Conservation (phyloP, 2,329 filamentous ascomycete genomes). For the Sporothrix inflata region DNA sequence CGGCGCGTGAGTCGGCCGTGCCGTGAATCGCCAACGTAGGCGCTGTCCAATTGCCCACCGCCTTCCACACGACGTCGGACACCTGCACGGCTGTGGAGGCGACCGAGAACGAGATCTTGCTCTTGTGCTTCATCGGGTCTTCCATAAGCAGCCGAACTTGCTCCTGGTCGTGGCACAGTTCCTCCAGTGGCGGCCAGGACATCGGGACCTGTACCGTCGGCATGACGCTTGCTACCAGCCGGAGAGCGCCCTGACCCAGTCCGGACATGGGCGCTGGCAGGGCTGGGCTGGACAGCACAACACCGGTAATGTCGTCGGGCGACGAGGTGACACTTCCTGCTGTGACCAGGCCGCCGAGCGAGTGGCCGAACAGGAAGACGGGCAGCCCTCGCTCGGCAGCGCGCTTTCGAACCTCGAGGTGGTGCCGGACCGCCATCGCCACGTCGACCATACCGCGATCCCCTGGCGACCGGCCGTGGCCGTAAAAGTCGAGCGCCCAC, state of each 20-base stretch:
- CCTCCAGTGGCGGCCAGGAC: neutral
- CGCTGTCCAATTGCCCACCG: neutral
- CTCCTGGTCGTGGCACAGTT: constrained; percentile 6
- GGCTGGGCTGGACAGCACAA: neutral
- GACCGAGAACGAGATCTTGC: neutral
- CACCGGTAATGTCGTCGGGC: neutral
- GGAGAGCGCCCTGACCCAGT: neutral
- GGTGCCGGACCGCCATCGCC: neutral
- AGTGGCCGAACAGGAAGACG: constrained; percentile 1
- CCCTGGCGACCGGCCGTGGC: neutral
- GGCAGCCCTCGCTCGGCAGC: neutral
- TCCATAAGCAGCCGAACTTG: neutral
- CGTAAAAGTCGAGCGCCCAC: constrained; percentile 12
- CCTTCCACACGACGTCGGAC: neutral
- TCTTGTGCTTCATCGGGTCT: neutral
- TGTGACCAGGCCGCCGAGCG: neutral
- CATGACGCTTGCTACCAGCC: neutral
- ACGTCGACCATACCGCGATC: neutral
- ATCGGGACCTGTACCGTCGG: neutral
- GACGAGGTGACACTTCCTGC: neutral
- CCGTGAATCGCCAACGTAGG: neutral
- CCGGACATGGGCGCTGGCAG: neutral
- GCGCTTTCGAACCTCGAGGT: neutral
- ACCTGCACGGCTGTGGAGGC: neutral
- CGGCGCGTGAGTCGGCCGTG: constrained; percentile 2